phyloP scores from a whole-genome alignment of 805 yeast genomes.

The Lachancea waltii region DNA sequence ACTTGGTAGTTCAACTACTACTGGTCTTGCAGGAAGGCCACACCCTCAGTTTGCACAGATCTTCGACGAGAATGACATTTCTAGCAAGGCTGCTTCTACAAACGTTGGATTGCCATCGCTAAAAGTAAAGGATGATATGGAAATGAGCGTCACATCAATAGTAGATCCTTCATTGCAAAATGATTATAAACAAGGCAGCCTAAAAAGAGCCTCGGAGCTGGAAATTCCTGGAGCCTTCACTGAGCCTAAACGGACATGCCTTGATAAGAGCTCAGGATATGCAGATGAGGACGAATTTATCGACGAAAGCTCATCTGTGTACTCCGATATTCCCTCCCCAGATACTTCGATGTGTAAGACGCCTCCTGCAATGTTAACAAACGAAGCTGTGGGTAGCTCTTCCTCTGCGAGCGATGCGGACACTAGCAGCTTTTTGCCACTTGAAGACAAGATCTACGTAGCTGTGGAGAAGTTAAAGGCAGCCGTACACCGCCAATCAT shows the following conservation, averaged over 20 bases:
- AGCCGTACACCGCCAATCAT: conserved; percentile 1
- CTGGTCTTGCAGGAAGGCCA: too few species aligned
- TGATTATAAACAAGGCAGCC: conserved; percentile 1
- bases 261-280: neutral
- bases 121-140: too few species aligned
- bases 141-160: too few species aligned
- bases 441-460: conserved; percentile 3
- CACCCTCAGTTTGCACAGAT: too few species aligned
- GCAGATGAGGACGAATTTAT: neutral
- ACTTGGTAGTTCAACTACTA: too few species aligned
- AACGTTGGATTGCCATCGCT: too few species aligned
- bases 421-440: neutral
- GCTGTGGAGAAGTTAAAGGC: conserved; percentile 2
- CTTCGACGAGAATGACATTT: too few species aligned
- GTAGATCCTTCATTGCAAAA: neutral
- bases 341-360: neutral
- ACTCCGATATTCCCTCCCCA: conserved; percentile 3
- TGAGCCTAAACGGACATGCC: conserved; percentile 1
- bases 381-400: neutral
- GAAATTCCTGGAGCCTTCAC: neutral
- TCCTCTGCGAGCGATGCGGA: neutral
- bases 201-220: conserved; percentile 1
- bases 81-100: too few species aligned
- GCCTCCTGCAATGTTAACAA: conserved; percentile 1
- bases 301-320: conserved; percentile 5